Conservation (phyloP, 129 eudicot species). For the Artemisia argyi region DNA sequence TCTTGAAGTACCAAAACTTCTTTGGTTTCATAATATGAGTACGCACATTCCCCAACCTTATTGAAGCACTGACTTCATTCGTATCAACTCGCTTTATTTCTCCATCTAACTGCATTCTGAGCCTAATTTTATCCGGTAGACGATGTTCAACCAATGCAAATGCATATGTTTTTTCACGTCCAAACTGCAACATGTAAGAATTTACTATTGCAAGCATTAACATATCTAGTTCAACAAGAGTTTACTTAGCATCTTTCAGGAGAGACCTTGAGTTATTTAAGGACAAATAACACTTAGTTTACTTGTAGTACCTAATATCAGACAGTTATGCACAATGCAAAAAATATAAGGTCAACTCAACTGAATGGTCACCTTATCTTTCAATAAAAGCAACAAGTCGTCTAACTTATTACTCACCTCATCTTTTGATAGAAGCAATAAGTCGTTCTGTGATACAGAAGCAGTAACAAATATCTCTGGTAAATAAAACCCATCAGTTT, state of each 20-base stretch:
- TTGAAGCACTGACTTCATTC: constrained; percentile 40
- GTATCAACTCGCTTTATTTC: constrained; percentile 53
- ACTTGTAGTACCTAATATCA: neutral
- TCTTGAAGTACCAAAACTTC: constrained; percentile 40
- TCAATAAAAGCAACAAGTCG: constrained; percentile 70
- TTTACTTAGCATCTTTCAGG: neutral
- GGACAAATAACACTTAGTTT: neutral
- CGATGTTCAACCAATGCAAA: constrained; percentile 96
- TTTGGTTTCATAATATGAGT: constrained; percentile 48
- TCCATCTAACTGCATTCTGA: constrained; percentile 67
- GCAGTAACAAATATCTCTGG: constrained; percentile 19
- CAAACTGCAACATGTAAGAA: constrained; percentile 52
- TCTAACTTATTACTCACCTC: constrained; percentile 45
- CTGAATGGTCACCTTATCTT: constrained; percentile 47
- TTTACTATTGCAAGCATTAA: neutral
- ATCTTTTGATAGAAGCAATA: constrained; percentile 61
- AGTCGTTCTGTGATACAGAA: constrained; percentile 63
- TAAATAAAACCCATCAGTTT: constrained; percentile 71
- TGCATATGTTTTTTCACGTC: constrained; percentile 60
- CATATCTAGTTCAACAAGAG: constrained; percentile 9
- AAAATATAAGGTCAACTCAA: constrained; percentile 4
- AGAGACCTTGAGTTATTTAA: neutral
- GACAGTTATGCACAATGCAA: neutral
- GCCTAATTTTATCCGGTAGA: constrained; percentile 55
- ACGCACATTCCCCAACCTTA: constrained; percentile 58